Percentiles rank a stretch among this genome's conserved stretches.
Evolutionary conservation across 768 basidiomycete genomes (phyloP).

Genomic region (Piloderma croceum): DNA sequence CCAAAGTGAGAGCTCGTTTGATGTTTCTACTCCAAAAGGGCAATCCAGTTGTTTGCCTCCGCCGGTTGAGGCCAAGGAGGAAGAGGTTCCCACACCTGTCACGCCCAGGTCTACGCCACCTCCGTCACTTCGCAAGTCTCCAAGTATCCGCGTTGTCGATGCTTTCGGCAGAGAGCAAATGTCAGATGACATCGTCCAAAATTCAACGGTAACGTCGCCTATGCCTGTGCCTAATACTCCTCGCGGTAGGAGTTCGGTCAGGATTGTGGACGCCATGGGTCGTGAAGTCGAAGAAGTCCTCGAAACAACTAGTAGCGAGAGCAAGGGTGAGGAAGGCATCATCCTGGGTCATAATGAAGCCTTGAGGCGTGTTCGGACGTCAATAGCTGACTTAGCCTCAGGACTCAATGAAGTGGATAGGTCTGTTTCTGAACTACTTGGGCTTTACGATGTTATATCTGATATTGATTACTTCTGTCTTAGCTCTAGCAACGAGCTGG

Average conservation of each 20-base stretch:
- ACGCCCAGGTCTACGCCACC: constrained; percentile 18
- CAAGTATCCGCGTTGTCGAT: constrained; percentile 62
- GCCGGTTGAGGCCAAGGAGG: neutral
- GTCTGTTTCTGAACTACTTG: too few relatives aligned
- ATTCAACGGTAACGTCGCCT: constrained; percentile 4
- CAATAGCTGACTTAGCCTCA: constrained; percentile 51
- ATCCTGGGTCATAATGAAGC: constrained; percentile 44
- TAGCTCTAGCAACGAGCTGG: constrained; percentile 34
- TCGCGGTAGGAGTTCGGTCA: constrained; percentile 39
- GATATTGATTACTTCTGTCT: too few relatives aligned
- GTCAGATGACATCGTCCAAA: constrained; percentile 12
- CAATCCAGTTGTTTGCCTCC: too few relatives aligned
- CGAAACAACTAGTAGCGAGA: constrained; percentile 19
- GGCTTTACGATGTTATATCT: too few relatives aligned
- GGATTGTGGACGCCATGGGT: constrained; percentile 69
- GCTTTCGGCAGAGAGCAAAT: constrained; percentile 55
- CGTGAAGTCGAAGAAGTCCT: constrained; percentile 45
- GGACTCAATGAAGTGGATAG: constrained; percentile 54
- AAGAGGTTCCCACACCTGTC: constrained; percentile 13
- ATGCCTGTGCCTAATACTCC: constrained; percentile 11
- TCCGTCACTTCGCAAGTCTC: constrained; percentile 38
- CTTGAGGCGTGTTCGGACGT: constrained; percentile 50
- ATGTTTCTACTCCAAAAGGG: constrained; percentile 12
- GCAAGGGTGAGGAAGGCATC: constrained; percentile 12
- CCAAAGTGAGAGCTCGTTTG: constrained; percentile 4